Base-by-base conservation (phyloP, 1,139 yeast species). In the Candida glucosophila region DNA sequence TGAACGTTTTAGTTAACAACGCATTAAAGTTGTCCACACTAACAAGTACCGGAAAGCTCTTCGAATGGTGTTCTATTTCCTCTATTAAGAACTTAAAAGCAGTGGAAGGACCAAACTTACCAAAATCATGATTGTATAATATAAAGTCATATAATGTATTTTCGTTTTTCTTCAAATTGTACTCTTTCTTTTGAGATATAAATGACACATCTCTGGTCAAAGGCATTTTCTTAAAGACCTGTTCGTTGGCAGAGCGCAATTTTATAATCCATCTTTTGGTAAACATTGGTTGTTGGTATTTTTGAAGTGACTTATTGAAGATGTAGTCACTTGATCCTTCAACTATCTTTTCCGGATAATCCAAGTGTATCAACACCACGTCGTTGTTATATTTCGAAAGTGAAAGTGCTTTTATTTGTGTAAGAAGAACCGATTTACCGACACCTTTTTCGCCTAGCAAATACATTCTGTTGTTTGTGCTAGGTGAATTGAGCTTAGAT, bases 251-350 rank as follows among this genome's bases (percentile, higher is more conserved):
- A 26, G 60, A 59, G 28, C 69, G 58, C 29, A 78, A 57, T 50
- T 73, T 74, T 37, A 60, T 58, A 37, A 82, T 50, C 53, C 82
- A 67, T 30, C 67, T 63, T 42, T 74, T 74, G 30, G 81, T 61
- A 41, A 66, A 71, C 92, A 80, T 80, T 30, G 94, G 95, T 51
- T 86, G 95, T 28, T 74, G 78, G 48, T 75, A 83, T 27, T 59
- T 45, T 15, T 58, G 55, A 17, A 65, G 43, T 23, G 53, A 55
- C 19, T 60, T 56, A 47, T 80, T 79, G 38, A 53, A 67, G 29
- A 69, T 58, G 44, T 74, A 81, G 48, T 82, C 93, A 32, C 62
- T 68, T 18, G 81, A 58, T 29, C 96, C 97, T 39, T 82, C 73
- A 13, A 76, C 60, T 14, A 85, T 59, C 18, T 60, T 53, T 24